These are phyloP conservation scores for Solanum bulbocastanum DNA, from an alignment of 257 asterid species.

Conservation along the genomic window DNA sequence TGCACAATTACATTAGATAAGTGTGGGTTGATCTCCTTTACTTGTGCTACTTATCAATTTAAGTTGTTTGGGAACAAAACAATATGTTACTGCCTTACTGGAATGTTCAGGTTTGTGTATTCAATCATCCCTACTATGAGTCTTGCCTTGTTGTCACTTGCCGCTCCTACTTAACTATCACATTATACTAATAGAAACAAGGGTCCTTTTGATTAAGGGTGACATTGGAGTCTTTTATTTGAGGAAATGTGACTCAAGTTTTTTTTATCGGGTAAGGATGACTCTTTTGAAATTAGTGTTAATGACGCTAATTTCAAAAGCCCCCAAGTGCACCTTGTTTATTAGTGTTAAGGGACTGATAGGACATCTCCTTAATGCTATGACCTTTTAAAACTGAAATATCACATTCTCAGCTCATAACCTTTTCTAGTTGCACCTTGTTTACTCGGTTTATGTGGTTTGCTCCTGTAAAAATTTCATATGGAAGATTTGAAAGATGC, in stretches of 20 bases:
- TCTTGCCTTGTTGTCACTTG: background rate
- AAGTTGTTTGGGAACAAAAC: background rate
- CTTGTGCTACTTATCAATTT: background rate
- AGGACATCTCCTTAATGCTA: background rate
- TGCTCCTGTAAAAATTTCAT: background rate
- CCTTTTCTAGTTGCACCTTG: background rate
- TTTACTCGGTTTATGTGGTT: background rate
- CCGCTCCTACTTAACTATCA: background rate
- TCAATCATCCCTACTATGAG: background rate
- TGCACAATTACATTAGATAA: background rate
- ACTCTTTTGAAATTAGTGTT: background rate
- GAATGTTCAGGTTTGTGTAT: background rate
- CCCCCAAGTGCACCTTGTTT: background rate
- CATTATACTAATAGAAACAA: background rate
- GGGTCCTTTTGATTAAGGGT: background rate
- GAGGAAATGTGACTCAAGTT: background rate
- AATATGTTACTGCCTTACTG: background rate
- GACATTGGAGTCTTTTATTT: background rate
- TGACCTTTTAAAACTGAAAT: background rate
- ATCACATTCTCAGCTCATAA: background rate
- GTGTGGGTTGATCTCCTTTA: background rate
- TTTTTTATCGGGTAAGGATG: background rate
- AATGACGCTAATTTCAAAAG: background rate
- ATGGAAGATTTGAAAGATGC: background rate
- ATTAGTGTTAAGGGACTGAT: background rate